Evolutionary conservation across 345 rosid genomes (phyloP).

Genomic region (Moringa oleifera): DNA sequence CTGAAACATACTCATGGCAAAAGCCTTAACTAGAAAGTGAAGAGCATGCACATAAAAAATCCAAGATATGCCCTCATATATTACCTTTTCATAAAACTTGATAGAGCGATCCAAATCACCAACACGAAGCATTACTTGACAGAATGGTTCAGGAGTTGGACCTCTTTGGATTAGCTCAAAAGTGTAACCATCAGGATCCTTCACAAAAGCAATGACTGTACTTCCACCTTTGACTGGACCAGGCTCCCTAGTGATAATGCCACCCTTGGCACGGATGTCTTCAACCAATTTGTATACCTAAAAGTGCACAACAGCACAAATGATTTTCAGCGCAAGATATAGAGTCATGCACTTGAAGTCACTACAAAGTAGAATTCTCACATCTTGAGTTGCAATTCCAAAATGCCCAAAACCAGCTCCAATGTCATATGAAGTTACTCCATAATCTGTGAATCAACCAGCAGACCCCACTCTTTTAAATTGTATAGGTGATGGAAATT

Average conservation of each 20-base stretch:
- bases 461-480: too few relatives aligned
- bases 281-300: conserved; percentile 85
- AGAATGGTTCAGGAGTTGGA: conserved; percentile 85
- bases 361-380: conserved; percentile 19
- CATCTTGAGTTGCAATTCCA: conserved; percentile 85
- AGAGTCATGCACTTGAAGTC: not conserved
- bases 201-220: conserved; percentile 71
- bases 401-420: conserved; percentile 97
- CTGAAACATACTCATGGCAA: too few relatives aligned
- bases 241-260: conserved; percentile 73
- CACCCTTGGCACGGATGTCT: conserved; percentile 67
- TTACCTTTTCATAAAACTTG: conserved; percentile 91
- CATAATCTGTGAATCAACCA: conserved; percentile 57
- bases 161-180: conserved; percentile 90
- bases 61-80: not conserved
- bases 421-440: conserved; percentile 79
- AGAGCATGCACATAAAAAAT: not conserved
- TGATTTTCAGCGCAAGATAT: not conserved
- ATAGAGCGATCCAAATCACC: conserved; percentile 81
- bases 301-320: not conserved
- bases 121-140: conserved; percentile 95
- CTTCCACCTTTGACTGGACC: conserved; percentile 92
- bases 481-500: too few relatives aligned
- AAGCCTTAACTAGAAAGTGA: too few relatives aligned
- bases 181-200: conserved; percentile 93